Evolutionary conservation across 2,329 filamentous ascomycete species (phyloP).

Genomic region (Phyllosticta capitalensis): DNA sequence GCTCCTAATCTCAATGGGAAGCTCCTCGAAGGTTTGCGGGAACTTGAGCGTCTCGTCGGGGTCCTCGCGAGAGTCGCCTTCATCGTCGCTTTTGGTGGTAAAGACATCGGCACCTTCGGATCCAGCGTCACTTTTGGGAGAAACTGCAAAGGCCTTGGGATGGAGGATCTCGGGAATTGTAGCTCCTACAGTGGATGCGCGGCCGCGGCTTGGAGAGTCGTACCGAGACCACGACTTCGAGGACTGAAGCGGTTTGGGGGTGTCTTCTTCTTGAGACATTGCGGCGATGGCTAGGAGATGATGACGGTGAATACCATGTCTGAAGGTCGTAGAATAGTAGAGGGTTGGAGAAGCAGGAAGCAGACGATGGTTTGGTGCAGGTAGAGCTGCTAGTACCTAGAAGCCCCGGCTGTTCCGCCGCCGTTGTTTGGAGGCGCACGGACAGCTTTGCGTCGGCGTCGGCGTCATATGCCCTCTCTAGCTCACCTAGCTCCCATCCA

Average conservation of each 20-base stretch:
- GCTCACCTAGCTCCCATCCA: background rate
- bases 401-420: background rate
- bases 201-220: slow-evolving; percentile 32
- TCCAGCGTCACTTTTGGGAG: slow-evolving; percentile 26
- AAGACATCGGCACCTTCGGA: slow-evolving; percentile 31
- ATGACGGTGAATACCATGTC: slow-evolving; percentile 2
- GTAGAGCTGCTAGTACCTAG: no score
- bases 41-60: slow-evolving; percentile 21
- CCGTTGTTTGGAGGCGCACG: background rate
- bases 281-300: slow-evolving; percentile 2
- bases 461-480: background rate
- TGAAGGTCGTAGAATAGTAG: background rate
- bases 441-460: background rate
- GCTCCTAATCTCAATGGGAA: slow-evolving; percentile 88
- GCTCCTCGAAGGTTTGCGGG: slow-evolving; percentile 69
- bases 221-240: slow-evolving; percentile 43
- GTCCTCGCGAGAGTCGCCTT: slow-evolving; percentile 17
- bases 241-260: slow-evolving; percentile 29
- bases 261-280: slow-evolving; percentile 19
- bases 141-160: slow-evolving; percentile 28
- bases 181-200: slow-evolving; percentile 37
- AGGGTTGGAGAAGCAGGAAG: no score
- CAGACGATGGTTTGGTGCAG: no score
- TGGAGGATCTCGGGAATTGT: slow-evolving; percentile 35
- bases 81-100: slow-evolving; percentile 27